Percentiles rank a stretch among this genome's conserved stretches.
Evolutionary conservation across 192 early-diverging fungal genomes (phyloP).

Genomic region (Podila clonocystis): DNA sequence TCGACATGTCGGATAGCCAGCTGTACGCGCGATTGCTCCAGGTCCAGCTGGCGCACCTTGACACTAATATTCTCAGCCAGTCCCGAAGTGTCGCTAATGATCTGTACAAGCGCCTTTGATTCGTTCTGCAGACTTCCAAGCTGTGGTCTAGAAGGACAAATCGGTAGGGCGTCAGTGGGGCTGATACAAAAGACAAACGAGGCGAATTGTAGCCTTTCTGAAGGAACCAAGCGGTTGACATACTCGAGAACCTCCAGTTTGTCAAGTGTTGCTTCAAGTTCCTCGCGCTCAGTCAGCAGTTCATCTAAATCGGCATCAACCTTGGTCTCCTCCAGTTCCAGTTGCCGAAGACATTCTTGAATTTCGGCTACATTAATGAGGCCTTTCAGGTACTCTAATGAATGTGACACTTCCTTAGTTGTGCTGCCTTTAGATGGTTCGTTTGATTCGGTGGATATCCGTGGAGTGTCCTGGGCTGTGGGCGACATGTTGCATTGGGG

Average conservation of each 20-base stretch:
- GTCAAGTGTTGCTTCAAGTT: slow-evolving; percentile 62
- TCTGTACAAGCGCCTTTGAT: slow-evolving; percentile 57
- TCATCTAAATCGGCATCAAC: slow-evolving; percentile 68
- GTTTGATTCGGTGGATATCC: not conserved
- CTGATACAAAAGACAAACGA: too few relatives aligned
- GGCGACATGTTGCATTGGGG: slow-evolving; percentile 6
- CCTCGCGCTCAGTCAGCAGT: slow-evolving; percentile 55
- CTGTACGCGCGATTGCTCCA: slow-evolving; percentile 80
- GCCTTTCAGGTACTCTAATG: slow-evolving; percentile 49
- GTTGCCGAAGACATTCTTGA: slow-evolving; percentile 62
- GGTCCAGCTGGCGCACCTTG: slow-evolving; percentile 86
- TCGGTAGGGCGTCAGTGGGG: not conserved
- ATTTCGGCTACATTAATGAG: slow-evolving; percentile 73
- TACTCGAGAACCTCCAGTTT: slow-evolving; percentile 66
- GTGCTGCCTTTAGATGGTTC: slow-evolving; percentile 1
- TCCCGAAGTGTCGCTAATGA: slow-evolving; percentile 71
- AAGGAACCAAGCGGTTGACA: not conserved
- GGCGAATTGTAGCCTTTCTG: too few relatives aligned
- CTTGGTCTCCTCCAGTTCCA: slow-evolving; percentile 72
- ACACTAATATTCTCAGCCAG: slow-evolving; percentile 87
- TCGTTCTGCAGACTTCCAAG: slow-evolving; percentile 59
- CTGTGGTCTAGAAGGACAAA: slow-evolving; percentile 57
- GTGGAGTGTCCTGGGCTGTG: slow-evolving; percentile 7
- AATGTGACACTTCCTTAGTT: not conserved
- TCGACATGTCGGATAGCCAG: slow-evolving; percentile 74